Percentiles rank a stretch among this genome's conserved stretches.
phyloP scores from a whole-genome alignment of 2,329 filamentous ascomycete genomes.

The Sporothrix sp. region DNA sequence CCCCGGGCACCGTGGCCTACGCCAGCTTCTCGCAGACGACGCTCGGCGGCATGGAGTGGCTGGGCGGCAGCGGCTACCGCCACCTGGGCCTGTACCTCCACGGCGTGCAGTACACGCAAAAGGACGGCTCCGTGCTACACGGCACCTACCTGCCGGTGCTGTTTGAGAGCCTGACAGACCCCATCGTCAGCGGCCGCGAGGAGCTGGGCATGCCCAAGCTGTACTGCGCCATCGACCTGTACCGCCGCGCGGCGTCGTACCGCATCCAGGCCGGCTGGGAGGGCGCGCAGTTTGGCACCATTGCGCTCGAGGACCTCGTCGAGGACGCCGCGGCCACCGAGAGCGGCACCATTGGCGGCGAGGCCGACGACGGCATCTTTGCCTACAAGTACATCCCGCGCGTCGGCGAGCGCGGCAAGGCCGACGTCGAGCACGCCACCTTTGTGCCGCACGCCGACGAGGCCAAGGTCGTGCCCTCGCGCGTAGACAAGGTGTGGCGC shows the following conservation, averaged over 20 bases:
- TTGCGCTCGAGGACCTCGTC: conserved; percentile 16
- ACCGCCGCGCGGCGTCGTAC: conserved; percentile 26
- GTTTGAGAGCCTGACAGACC: conserved; percentile 49
- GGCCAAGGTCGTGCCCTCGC: conserved; percentile 23
- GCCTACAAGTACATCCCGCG: conserved; percentile 48
- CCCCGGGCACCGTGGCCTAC: conserved; percentile 33
- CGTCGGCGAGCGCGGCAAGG: conserved; percentile 39
- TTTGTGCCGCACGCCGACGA: conserved; percentile 29
- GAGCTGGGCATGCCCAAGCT: conserved; percentile 55
- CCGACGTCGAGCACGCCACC: conserved; percentile 45
- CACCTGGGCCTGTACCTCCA: conserved; percentile 53
- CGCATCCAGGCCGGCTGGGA: conserved; percentile 32
- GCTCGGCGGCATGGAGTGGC: conserved; percentile 46
- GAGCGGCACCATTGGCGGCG: conserved; percentile 19
- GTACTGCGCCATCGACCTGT: conserved; percentile 40
- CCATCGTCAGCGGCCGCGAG: conserved; percentile 49
- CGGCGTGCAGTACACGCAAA: conserved; percentile 46
- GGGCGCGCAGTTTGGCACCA: conserved; percentile 24
- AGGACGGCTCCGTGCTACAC: conserved; percentile 35
- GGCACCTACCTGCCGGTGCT: conserved; percentile 48
- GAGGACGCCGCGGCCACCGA: conserved; percentile 13
- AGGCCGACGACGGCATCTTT: conserved; percentile 40
- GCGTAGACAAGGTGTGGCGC: conserved; percentile 26
- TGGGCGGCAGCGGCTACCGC: conserved; percentile 49
- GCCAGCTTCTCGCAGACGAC: conserved; percentile 34